Evolutionary conservation across 495 filamentous ascomycete species (phyloP), one percentile per base, ranked within the genome.

Genomic region (Penicillium paxilli): DNA sequence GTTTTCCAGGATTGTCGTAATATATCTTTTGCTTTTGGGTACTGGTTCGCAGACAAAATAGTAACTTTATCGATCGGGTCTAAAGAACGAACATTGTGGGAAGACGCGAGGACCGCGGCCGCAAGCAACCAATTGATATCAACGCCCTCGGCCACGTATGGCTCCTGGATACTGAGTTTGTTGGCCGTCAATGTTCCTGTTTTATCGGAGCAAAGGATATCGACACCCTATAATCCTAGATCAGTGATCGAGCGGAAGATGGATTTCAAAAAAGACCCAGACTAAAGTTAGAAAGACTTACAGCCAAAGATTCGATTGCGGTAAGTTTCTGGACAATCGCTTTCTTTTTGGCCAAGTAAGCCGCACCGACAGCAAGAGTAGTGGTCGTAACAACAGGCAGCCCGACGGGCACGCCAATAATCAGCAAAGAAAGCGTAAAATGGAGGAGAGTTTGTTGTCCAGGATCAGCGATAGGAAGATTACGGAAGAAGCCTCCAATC

Each of bases 121-220:
- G 85, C 84, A 77, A 89, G 86, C 82, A 88, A 87, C 85, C 86
- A 89, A 69, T 88, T 82, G 60, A 87, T 72, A 65, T 87, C 85
- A 33, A 87, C 80, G 28, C 85, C 86, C 69, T 88, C 85, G 16
- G 85, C 80, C 47, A 88, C 85, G 60, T 85, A 89, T 6, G 85
- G 86, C 50, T 87, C 83, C 37, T 84, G 82, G 58, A 88, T 89
- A 52, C 80, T 84, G 24, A 89, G 69, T 63, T 88, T 86, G 62
- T 89, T 89, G 49, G 86, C 86, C 17, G 86, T 88, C 57, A 89
- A 74, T n/a, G 75, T 83, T 50, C 80, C 79, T 3, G 91, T 96
- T 82, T 97, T 97, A 78, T 97, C 92, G 37, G 92, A 97, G 81
- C 92, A 97, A 55, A 96, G 85, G 70, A 96, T 95, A 77, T 96